Conservation (phyloP, 108 stramenopile species). For the Skeletonema marinoi region DNA sequence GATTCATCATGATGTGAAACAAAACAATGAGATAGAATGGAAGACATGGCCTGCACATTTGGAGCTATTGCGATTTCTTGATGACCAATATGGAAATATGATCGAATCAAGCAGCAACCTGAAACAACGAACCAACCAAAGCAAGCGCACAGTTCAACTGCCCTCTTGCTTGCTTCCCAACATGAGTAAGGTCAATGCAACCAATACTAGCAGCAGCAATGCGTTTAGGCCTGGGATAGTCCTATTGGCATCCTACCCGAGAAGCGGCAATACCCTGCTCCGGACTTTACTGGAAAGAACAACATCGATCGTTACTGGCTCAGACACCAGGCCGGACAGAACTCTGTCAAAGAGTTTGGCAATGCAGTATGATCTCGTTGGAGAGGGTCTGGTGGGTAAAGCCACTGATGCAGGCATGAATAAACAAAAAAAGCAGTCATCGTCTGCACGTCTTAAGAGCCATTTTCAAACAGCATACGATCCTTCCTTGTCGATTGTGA, state of each 20-base stretch:
- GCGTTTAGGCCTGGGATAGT: slow-evolving; percentile 42
- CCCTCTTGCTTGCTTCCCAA: slow-evolving; percentile 23
- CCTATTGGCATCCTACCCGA: slow-evolving; percentile 85
- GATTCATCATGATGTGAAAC: slow-evolving; percentile 15
- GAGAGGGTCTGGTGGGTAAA: slow-evolving; percentile 77
- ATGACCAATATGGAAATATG: background rate
- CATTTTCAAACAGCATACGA: slow-evolving; percentile 45
- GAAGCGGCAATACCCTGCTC: slow-evolving; percentile 88
- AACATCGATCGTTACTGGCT: slow-evolving; percentile 88
- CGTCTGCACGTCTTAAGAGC: slow-evolving; percentile 13
- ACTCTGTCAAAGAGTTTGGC: slow-evolving; percentile 76
- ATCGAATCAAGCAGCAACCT: background rate
- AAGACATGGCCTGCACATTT: slow-evolving; percentile 40
- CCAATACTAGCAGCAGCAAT: background rate
- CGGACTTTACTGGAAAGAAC: slow-evolving; percentile 77
- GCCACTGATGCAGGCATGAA: background rate
- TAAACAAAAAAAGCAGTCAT: background rate
- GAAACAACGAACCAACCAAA: background rate
- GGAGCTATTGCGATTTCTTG: slow-evolving; percentile 46
- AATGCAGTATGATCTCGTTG: slow-evolving; percentile 66
- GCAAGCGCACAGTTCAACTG: background rate
- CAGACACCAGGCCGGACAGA: slow-evolving; percentile 90
- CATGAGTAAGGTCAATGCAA: background rate
- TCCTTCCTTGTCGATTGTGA: slow-evolving; percentile 52
- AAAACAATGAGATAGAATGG: background rate